A percentile compares a stretch with the other conserved stretches of the same genome.
Evolutionary conservation across 345 rosid species (phyloP).

Genomic region (Citrus sinensis): DNA sequence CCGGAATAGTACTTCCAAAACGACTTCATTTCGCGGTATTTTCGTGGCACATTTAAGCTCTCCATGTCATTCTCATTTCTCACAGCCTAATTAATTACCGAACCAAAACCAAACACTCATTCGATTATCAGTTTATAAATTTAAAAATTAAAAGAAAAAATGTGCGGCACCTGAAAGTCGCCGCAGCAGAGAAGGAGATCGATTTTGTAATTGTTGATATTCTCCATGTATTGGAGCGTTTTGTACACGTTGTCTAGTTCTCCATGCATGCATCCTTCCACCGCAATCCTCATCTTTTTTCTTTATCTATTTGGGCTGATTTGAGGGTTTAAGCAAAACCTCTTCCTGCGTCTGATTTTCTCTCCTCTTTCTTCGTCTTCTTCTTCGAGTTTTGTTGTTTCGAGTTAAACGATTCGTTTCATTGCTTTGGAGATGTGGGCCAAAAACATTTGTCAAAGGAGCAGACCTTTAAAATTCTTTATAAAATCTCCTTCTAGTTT

Average conservation of each 20-base stretch:
- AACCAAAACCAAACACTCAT: background rate
- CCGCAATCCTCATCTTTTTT: slow-evolving; percentile 72
- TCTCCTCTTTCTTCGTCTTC: background rate
- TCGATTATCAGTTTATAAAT: background rate
- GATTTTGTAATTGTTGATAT: slow-evolving; percentile 53
- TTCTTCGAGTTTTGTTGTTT: background rate
- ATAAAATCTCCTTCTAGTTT: no score
- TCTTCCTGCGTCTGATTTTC: background rate
- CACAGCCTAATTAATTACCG: slow-evolving; percentile 54
- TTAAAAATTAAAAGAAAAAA: background rate
- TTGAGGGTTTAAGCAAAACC: slow-evolving; percentile 8
- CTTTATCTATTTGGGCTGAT: background rate
- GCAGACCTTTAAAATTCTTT: no score
- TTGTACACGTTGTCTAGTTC: slow-evolving; percentile 79
- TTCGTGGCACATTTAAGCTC: slow-evolving; percentile 71
- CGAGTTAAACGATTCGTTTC: background rate
- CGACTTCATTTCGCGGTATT: slow-evolving; percentile 75
- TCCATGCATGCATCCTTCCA: slow-evolving; percentile 99
- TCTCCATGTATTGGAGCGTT: slow-evolving; percentile 59
- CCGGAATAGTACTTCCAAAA: slow-evolving; percentile 96
- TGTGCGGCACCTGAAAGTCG: slow-evolving; percentile 64
- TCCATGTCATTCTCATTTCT: slow-evolving; percentile 85
- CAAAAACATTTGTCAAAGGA: background rate
- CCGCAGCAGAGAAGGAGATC: slow-evolving; percentile 97
- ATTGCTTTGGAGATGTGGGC: background rate